Evolutionary conservation across 257 asterid species (phyloP), one percentile per base, ranked within the genome.

Genomic region (Euphrasia confusa): DNA sequence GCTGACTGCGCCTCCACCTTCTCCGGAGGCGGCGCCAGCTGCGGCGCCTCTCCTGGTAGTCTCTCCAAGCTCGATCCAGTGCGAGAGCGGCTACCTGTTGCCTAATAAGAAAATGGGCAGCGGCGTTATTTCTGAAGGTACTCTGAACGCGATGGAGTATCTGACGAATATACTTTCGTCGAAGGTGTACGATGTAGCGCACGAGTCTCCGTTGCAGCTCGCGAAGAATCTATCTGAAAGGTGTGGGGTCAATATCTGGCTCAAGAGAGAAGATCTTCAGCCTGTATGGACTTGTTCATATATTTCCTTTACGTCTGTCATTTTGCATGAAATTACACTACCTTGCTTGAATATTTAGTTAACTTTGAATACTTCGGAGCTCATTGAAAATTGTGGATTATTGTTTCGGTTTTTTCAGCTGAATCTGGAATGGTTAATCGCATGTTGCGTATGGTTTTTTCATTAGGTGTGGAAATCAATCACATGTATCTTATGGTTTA

Each of bases 261-360:
- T 89, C 62, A 89, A 89, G 79, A 79, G 97, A 60, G 95, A 89
- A 74, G 97, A 89, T 81, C 79, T 89, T 35, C 97, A 84, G 74
- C 89, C 97, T 15, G 97, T 89, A 84, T 61, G 79, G 69, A 18
- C 32, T 21, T 0, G 28, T 49, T 54, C 53, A 3, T 12, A 13
- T 35, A 17, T 21, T n/a, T 30, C 49, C 11, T 54, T 11, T 21
- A 17, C n/a, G 35, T 18, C 12, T 58, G 49, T 28, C 12, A 50
- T 58, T 35, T 2, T 67, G 56, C 63, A 14, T 71, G 60, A 60
- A 33, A 58, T 54, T 64, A 3, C 52, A 21, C 13, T 14, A 44
- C 47, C 17, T 42, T 30, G 33, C 55, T 58, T 55, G 18, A 58
- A 26, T 18, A 26, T 39, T 37, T 35, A 40, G 21, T 37, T 21